A percentile compares a stretch with the other conserved stretches of the same genome.
Evolutionary conservation across 495 filamentous ascomycete genomes (phyloP).

Genomic region (Darksidea phi): DNA sequence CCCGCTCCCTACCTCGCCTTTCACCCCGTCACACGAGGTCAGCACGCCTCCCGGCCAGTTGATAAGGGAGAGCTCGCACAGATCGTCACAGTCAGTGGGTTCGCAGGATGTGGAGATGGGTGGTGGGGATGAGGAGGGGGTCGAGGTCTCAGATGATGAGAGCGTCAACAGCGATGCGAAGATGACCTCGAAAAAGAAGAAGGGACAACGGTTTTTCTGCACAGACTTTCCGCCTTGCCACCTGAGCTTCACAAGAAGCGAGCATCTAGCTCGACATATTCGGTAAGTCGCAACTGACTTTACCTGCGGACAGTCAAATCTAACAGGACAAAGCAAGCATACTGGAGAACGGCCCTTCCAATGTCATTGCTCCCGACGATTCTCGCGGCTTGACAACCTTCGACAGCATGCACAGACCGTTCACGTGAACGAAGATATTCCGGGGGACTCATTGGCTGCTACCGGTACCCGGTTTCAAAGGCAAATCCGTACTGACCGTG

Average conservation of each 20-base stretch:
- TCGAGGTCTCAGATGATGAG: constrained; percentile 73
- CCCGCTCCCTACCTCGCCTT: constrained; percentile 59
- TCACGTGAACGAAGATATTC: constrained; percentile 96
- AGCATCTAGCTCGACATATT: constrained; percentile 93
- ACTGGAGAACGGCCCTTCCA: constrained; percentile 97
- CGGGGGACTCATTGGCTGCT: constrained; percentile 86
- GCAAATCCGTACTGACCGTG: constrained; percentile 82
- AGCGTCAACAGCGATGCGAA: constrained; percentile 66
- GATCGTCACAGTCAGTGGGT: constrained; percentile 61
- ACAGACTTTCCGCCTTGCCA: constrained; percentile 95
- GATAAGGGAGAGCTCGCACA: constrained; percentile 61
- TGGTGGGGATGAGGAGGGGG: constrained; percentile 68
- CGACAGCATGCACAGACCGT: constrained; percentile 97
- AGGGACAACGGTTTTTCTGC: constrained; percentile 94
- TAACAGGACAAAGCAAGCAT: constrained; percentile 68
- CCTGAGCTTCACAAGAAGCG: constrained; percentile 92
- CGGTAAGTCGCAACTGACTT: constrained; percentile 53
- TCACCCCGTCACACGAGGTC: constrained; percentile 53
- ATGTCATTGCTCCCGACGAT: constrained; percentile 91
- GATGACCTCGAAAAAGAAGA: constrained; percentile 82
- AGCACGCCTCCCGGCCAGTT: constrained; percentile 41
- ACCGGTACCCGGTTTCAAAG: constrained; percentile 91
- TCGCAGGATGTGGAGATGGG: constrained; percentile 77
- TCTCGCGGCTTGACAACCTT: constrained; percentile 95
- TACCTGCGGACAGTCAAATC: neutral